A percentile compares a stretch with the other conserved stretches of the same genome.
These are phyloP conservation scores for Linnemannia hyalina DNA, from an alignment of 192 early-diverging fungal species.

Conservation along the genomic window DNA sequence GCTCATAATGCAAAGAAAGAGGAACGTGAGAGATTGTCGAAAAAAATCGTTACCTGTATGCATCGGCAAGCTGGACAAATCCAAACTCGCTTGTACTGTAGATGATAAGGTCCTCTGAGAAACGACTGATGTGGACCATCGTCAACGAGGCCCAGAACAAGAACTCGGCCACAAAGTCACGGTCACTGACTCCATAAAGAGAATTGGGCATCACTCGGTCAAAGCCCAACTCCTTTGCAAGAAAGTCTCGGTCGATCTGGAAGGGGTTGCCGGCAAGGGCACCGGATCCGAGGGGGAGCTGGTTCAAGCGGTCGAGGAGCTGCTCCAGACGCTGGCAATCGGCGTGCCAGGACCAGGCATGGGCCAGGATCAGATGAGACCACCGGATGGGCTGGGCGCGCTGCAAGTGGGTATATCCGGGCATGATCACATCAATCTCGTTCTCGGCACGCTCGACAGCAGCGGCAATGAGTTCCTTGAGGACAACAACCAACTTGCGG, in stretches of 20 bases:
- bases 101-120: constrained; percentile 96
- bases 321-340: constrained; percentile 89
- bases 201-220: constrained; percentile 88
- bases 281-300: constrained; percentile 91
- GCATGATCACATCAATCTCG: constrained; percentile 97
- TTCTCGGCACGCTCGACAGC: constrained; percentile 83
- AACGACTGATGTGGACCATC: constrained; percentile 92
- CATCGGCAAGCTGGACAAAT: constrained; percentile 94
- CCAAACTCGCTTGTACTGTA: constrained; percentile 95
- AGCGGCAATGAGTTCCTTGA: constrained; percentile 84
- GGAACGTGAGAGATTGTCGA: background rate
- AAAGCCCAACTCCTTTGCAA: constrained; percentile 93
- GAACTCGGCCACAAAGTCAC: constrained; percentile 98
- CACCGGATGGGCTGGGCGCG: constrained; percentile 98
- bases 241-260: constrained; percentile 91
- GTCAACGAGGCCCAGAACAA: constrained; percentile 93
- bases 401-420: constrained; percentile 99
- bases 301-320: constrained; percentile 84
- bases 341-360: constrained; percentile 92
- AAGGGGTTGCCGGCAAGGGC: constrained; percentile 98
- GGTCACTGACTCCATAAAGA: constrained; percentile 91
- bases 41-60: constrained; percentile 75
- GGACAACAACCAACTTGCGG: constrained; percentile 67
- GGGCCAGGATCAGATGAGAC: constrained; percentile 91
- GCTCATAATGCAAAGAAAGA: background rate